These are phyloP conservation scores for Chlamydomonas sp. DNA, from an alignment of 139 green algal species.

Conservation along the genomic window DNA sequence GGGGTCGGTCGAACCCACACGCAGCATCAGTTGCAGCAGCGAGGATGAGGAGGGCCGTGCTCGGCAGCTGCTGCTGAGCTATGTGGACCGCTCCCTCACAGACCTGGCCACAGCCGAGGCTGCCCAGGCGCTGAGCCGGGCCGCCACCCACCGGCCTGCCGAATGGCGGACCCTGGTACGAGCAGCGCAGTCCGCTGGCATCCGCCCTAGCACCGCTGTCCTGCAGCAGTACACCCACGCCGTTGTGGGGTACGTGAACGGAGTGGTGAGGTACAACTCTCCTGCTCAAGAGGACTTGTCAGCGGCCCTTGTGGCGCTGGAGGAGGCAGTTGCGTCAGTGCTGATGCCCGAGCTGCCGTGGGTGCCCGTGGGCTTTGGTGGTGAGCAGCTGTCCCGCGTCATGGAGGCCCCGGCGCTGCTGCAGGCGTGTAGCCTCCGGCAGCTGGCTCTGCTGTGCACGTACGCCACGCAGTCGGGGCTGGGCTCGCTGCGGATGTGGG, in stretches of 20 bases:
- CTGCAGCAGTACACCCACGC: background rate
- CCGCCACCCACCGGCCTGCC: background rate
- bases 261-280: background rate
- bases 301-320: background rate
- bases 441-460: conserved; percentile 18
- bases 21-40: too few relatives aligned
- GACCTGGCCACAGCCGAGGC: background rate
- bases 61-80: background rate
- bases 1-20: background rate
- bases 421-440: background rate
- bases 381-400: background rate
- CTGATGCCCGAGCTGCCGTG: conserved; percentile 24
- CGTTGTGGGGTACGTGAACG: background rate
- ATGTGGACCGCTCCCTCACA: background rate
- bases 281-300: too few relatives aligned
- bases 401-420: background rate
- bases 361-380: background rate
- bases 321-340: background rate
- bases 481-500: background rate
- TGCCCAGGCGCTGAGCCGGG: background rate
- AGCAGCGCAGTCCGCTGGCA: background rate
- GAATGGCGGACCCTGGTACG: background rate
- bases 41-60: too few relatives aligned
- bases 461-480: background rate
- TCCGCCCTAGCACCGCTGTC: background rate